Evolutionary conservation across 2,329 filamentous ascomycete species (phyloP).

Genomic region (Hortaea werneckii): DNA sequence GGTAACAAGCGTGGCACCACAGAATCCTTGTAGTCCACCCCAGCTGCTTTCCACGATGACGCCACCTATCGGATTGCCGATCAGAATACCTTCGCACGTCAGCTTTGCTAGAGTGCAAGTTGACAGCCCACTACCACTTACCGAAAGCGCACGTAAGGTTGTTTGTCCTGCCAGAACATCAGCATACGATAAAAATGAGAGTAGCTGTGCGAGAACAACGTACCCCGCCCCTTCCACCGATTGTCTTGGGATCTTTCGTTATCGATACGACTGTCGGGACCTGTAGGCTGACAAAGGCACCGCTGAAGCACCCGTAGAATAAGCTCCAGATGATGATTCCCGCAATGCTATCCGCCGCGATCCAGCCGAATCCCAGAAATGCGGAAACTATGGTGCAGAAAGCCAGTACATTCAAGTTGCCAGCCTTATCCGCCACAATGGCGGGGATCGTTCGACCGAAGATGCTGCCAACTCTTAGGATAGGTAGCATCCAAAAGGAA

Average conservation of each 20-base stretch:
- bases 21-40: conserved; percentile 11
- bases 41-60: conserved; percentile 6
- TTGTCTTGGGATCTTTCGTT: conserved; percentile 11
- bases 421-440: conserved; percentile 19
- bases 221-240: conserved; percentile 11
- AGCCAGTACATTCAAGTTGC: neutral
- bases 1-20: conserved; percentile 3
- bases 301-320: conserved; percentile 13
- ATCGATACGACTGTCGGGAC: conserved; percentile 9
- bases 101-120: no score
- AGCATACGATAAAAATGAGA: no score
- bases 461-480: conserved; percentile 51
- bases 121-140: neutral
- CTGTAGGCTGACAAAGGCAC: conserved; percentile 12
- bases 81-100: conserved; percentile 7
- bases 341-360: neutral
- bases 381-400: neutral
- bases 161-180: conserved; percentile 2
- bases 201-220: no score
- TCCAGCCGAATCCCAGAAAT: neutral
- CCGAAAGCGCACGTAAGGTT: conserved; percentile 5
- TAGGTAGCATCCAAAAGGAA: conserved; percentile 55
- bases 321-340: conserved; percentile 10
- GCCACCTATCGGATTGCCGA: conserved; percentile 14
- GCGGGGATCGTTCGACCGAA: conserved; percentile 48